Base-by-base conservation (phyloP, 1,139 yeast species). In the Candida neerlandica region DNA sequence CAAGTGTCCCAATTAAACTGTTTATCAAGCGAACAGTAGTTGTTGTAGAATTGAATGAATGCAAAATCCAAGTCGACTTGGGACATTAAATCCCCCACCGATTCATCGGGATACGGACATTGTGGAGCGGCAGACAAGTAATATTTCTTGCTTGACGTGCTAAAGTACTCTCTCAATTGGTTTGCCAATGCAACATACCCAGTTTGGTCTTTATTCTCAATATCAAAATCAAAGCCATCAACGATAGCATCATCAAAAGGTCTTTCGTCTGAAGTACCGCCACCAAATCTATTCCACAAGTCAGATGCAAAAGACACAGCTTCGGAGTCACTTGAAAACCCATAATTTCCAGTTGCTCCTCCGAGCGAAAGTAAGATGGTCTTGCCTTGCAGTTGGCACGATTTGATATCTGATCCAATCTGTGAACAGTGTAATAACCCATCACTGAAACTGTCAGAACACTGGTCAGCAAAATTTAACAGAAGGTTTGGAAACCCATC, bases 121-220 rank as follows among this genome's bases (percentile, higher is more conserved):
- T 90, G 97, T 18, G 97, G 97, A 54, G 97, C 94, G 53, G 96
- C 96, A 44, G 96, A 83, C 45, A 89, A 71, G 66, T 86, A 89
- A 71, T 86, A 89, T 18, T 68, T 59, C 67, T 81, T 84, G 32
- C 85, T 71, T n/a, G 71, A 38, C 56, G 69, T 60, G 26, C 69
- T 66, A 58, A 80, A 88, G 51, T 78, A 70, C 14, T 64, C 57
- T 70, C 90, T 82, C 58, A 90, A 71, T 53, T 77, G 72, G n/a
- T 64, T 75, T 18, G 81, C 87, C 51, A 85, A 67, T 19, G 86
- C 82, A 46, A 78, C 80, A 56, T 82, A 82, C 16, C 89, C 89
- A 3, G 69, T 66, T 48, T 70, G 69, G 50, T 69, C 61, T 49
- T 74, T 74, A 54, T 66, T 64, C 54, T 71, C 77, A 54, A 70